Conservation (phyloP, 1,284 basidiomycete species). For the Boletus semigastroideus region DNA sequence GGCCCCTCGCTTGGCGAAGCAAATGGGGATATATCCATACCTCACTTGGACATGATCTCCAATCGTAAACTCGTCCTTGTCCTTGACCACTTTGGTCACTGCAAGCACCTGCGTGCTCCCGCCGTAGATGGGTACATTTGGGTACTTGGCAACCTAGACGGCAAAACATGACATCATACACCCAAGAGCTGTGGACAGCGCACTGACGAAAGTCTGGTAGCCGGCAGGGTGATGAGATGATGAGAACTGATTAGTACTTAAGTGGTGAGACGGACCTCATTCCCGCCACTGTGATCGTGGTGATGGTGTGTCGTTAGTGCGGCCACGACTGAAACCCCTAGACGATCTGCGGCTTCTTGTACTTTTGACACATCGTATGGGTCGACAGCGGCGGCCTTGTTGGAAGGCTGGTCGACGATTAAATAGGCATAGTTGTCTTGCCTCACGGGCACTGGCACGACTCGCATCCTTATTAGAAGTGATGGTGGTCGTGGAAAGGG, state of each 20-base stretch:
- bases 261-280: slow-evolving; percentile 49
- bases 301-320: slow-evolving; percentile 90
- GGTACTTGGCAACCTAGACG: slow-evolving; percentile 57
- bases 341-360: slow-evolving; percentile 59
- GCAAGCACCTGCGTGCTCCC: slow-evolving; percentile 75
- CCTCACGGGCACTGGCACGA: slow-evolving; percentile 76
- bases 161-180: slow-evolving; percentile 7
- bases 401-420: slow-evolving; percentile 70
- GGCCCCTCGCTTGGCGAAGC: not conserved
- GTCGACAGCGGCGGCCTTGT: slow-evolving; percentile 77
- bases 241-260: not conserved
- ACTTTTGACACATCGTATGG: slow-evolving; percentile 84
- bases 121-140: slow-evolving; percentile 76
- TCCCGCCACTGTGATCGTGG: slow-evolving; percentile 88
- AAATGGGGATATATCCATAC: slow-evolving; percentile 40
- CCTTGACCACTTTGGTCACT: slow-evolving; percentile 73
- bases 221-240: slow-evolving; percentile 12
- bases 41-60: slow-evolving; percentile 71
- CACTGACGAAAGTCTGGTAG: slow-evolving; percentile 55
- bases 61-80: slow-evolving; percentile 74
- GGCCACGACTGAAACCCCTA: slow-evolving; percentile 72
- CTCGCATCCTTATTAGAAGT: too few relatives aligned
- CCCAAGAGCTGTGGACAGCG: not conserved
- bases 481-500: slow-evolving; percentile 15
- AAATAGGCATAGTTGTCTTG: slow-evolving; percentile 91